phyloP scores from a whole-genome alignment of 352 stramenopile species.

The Globisporangium polare region DNA sequence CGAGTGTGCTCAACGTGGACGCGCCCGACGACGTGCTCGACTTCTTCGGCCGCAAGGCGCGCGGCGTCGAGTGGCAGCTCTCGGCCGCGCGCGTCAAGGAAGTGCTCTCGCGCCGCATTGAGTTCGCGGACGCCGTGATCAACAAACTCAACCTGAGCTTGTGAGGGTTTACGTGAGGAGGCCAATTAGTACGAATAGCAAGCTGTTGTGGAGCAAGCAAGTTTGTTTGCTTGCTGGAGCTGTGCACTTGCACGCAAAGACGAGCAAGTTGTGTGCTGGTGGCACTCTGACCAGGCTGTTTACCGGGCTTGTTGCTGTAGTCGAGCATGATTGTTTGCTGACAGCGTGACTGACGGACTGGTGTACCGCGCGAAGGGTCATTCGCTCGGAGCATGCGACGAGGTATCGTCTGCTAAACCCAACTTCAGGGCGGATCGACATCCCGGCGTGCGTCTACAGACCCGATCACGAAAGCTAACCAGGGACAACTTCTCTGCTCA shows the following conservation, averaged over 20 bases:
- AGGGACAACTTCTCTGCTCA: too few relatives aligned
- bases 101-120: conserved; percentile 66
- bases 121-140: conserved; percentile 66
- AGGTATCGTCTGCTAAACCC: not conserved
- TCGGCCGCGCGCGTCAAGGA: conserved; percentile 69
- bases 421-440: not conserved
- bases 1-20: conserved; percentile 73
- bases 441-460: not conserved
- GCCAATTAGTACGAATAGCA: not conserved
- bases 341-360: not conserved
- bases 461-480: not conserved
- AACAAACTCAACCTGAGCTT: conserved; percentile 52
- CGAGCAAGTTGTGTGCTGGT: not conserved
- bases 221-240: not conserved
- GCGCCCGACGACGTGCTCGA: conserved; percentile 67
- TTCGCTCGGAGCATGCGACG: not conserved
- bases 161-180: not conserved
- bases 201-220: conserved; percentile 1
- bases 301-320: not conserved
- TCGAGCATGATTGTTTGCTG: not conserved
- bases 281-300: not conserved
- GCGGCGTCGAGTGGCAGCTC: conserved; percentile 69
- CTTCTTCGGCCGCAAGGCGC: conserved; percentile 58
- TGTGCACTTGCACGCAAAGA: not conserved
- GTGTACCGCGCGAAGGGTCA: not conserved